Evolutionary conservation across 1,284 basidiomycete genomes (phyloP).

Genomic region (Mycosarcoma mackinlayi): DNA sequence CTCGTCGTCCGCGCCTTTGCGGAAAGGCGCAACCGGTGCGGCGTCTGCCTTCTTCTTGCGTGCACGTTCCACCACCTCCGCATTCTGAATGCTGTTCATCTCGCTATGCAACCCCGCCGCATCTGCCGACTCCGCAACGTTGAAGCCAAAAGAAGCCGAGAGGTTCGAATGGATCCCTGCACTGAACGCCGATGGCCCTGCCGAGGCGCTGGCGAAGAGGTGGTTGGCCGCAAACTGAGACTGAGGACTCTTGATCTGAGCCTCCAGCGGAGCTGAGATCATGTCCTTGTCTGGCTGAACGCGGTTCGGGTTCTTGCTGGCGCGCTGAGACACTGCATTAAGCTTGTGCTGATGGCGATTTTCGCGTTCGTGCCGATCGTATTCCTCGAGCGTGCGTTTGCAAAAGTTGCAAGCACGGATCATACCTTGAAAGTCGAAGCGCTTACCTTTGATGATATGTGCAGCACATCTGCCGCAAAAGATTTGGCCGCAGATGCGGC

Average conservation of each 20-base stretch:
- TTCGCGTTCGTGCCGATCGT: conserved; percentile 63
- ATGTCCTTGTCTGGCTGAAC: conserved; percentile 52
- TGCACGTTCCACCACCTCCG: not conserved
- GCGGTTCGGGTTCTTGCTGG: conserved; percentile 41
- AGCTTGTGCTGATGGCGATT: conserved; percentile 30
- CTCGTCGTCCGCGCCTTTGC: conserved; percentile 58
- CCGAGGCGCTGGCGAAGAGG: conserved; percentile 52
- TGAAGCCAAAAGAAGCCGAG: conserved; percentile 19
- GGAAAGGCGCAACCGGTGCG: conserved; percentile 51
- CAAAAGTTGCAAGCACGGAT: conserved; percentile 94
- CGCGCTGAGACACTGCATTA: conserved; percentile 22
- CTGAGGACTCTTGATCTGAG: conserved; percentile 60
- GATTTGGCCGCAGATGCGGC: conserved; percentile 67
- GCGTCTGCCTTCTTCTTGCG: conserved; percentile 27
- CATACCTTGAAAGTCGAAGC: conserved; percentile 91
- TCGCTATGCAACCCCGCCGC: conserved; percentile 7
- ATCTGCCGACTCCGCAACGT: conserved; percentile 11
- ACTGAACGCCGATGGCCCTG: conserved; percentile 28
- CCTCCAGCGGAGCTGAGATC: conserved; percentile 68
- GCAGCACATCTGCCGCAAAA: conserved; percentile 78
- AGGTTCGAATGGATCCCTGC: conserved; percentile 16
- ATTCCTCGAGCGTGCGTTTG: conserved; percentile 85
- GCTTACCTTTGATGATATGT: conserved; percentile 94
- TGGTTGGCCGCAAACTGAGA: conserved; percentile 62
- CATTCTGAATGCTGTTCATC: not conserved